Evolutionary conservation across 306 rosid genomes (phyloP).

Genomic region (Rubus idaeus): DNA sequence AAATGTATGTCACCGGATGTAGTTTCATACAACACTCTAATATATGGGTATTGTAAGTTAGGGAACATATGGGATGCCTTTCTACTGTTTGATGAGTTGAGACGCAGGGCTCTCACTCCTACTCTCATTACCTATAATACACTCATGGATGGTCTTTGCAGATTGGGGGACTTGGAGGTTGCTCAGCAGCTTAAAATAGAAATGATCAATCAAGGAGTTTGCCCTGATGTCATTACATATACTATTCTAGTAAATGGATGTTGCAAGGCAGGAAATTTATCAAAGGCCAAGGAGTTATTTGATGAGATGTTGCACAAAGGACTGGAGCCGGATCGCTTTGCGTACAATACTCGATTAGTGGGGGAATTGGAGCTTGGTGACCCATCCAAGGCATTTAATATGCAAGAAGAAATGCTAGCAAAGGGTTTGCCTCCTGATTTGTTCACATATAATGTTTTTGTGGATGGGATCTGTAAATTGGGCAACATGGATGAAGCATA

Average conservation of each 20-base stretch:
- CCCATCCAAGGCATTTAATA: slow-evolving; percentile 48
- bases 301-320: slow-evolving; percentile 68
- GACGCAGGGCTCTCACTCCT: slow-evolving; percentile 41
- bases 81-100: slow-evolving; percentile 53
- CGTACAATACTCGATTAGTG: slow-evolving; percentile 60
- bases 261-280: slow-evolving; percentile 52
- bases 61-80: slow-evolving; percentile 57
- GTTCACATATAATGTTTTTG: slow-evolving; percentile 61
- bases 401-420: slow-evolving; percentile 76
- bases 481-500: slow-evolving; percentile 57
- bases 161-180: slow-evolving; percentile 62
- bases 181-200: slow-evolving; percentile 56
- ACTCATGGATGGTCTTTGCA: slow-evolving; percentile 69
- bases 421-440: slow-evolving; percentile 66
- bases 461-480: slow-evolving; percentile 55
- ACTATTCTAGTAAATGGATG: slow-evolving; percentile 70
- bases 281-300: slow-evolving; percentile 60
- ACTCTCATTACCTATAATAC: slow-evolving; percentile 66
- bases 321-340: slow-evolving; percentile 60
- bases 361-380: slow-evolving; percentile 72
- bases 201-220: slow-evolving; percentile 54
- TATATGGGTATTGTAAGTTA: slow-evolving; percentile 60
- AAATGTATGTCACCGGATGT: slow-evolving; percentile 56
- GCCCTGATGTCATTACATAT: slow-evolving; percentile 66
- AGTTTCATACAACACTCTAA: slow-evolving; percentile 60